Base-by-base conservation (phyloP, 192 early-diverging fungal species). In the Podila minutissima region DNA sequence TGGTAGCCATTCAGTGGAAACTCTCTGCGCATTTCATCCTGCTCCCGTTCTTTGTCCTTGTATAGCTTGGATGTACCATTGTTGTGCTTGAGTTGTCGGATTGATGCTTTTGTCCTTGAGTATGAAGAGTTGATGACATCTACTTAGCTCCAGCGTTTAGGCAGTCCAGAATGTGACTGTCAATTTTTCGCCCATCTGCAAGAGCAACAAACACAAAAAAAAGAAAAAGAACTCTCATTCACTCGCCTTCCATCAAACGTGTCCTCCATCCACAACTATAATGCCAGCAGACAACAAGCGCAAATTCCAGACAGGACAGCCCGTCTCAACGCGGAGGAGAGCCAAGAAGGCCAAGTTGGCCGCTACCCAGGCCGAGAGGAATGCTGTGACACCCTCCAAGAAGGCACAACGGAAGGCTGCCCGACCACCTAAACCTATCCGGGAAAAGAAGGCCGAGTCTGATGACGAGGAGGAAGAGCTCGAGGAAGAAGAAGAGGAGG, bases 271-370 rank as follows among this genome's bases (percentile, higher is more conserved):
- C 38, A 46, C 55, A 17, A 4, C 53, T 24, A 58, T 37, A 22
- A 66, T 59, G 48, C 69, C 71, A 17, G 71, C 55, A 10, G 71
- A 72, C 51, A 65, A 41, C 22, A 77, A 77, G 41, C 75, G 75
- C 46, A 77, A 77, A 46, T 77, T 77, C 69, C 75, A 77, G 15
- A 71, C 75, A 71, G 75, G 69, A 62, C 75, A 77, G 20, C 69
- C 75, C 26, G 75, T 67, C 0, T 77, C 75, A n/a, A 77, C 75
- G 11, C 64, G 75, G 49, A 77, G 75, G 31, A 77, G 32, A 37
- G 75, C 75, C 63, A 77, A 77, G 75, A 77, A 77, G 59, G 69
- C 35, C 12, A 77, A 62, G 37, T 19, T 77, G 24, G 75, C 75
- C 7, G 69, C 53, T 17, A 69, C 59, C 2, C 38, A 66, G 33